Conservation (phyloP, 352 stramenopile genomes). For the Globisporangium cederbergense region DNA sequence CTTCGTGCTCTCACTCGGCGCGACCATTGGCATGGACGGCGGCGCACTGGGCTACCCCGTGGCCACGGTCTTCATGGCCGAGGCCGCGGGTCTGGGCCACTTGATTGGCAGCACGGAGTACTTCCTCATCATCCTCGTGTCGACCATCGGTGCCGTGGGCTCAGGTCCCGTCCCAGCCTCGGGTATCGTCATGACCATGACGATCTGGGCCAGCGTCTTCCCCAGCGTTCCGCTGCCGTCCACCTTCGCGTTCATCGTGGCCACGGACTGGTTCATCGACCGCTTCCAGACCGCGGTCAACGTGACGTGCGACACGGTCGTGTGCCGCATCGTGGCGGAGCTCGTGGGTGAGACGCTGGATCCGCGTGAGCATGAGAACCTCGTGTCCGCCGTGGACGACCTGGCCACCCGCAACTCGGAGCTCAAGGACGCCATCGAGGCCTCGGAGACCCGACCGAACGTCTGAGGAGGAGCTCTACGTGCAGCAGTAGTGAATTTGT, state of each 20-base stretch:
- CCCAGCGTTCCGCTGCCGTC: slow-evolving; percentile 29
- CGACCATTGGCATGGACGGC: slow-evolving; percentile 43
- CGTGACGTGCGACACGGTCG: slow-evolving; percentile 53
- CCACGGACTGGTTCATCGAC: slow-evolving; percentile 61
- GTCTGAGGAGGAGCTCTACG: no score
- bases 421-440: slow-evolving; percentile 12
- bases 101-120: slow-evolving; percentile 17
- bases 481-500: no score
- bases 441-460: no score
- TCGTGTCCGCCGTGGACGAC: neutral
- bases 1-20: slow-evolving; percentile 59
- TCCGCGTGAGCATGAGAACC: neutral
- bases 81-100: slow-evolving; percentile 21
- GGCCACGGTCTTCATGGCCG: slow-evolving; percentile 34
- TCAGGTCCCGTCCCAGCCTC: slow-evolving; percentile 21
- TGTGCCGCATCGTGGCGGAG: slow-evolving; percentile 51
- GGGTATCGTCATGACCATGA: slow-evolving; percentile 26
- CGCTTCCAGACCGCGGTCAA: slow-evolving; percentile 53
- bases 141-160: slow-evolving; percentile 23
- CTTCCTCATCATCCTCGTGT: slow-evolving; percentile 26
- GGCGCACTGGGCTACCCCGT: slow-evolving; percentile 26
- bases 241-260: slow-evolving; percentile 56
- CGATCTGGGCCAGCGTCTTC: slow-evolving; percentile 27
- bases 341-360: slow-evolving; percentile 9
- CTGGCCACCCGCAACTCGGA: slow-evolving; percentile 6